phyloP scores from a whole-genome alignment of 495 filamentous ascomycete species.

The Penicillium manginii region DNA sequence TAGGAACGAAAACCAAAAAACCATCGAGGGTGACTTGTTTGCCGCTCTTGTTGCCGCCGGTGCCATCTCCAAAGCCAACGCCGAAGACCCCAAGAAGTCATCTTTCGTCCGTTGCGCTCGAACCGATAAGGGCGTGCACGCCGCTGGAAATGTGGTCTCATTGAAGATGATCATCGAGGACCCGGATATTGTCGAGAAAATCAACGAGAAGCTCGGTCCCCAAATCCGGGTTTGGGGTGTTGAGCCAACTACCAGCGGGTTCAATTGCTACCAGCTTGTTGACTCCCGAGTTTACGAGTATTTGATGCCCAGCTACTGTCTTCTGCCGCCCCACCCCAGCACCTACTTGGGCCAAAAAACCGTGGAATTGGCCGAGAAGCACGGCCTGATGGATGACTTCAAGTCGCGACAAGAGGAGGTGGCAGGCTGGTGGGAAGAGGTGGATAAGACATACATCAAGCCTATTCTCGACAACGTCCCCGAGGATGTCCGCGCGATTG shows the following conservation, averaged over 20 bases:
- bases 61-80: constrained; percentile 95
- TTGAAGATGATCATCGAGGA: constrained; percentile 96
- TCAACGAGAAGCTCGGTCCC: constrained; percentile 79
- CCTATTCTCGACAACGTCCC: constrained; percentile 67
- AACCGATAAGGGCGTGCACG: constrained; percentile 97
- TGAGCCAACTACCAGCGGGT: constrained; percentile 77
- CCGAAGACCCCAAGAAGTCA: constrained; percentile 94
- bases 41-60: constrained; percentile 85
- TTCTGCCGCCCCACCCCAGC: constrained; percentile 87
- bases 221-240: constrained; percentile 96
- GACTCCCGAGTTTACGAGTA: constrained; percentile 97
- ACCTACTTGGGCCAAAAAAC: constrained; percentile 82
- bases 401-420: constrained; percentile 74
- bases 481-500: constrained; percentile 44
- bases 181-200: constrained; percentile 79
- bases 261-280: constrained; percentile 90
- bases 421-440: constrained; percentile 75
- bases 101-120: constrained; percentile 90
- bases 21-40: constrained; percentile 97
- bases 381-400: constrained; percentile 69
- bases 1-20: constrained; percentile 70
- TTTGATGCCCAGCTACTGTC: constrained; percentile 86
- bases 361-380: constrained; percentile 69
- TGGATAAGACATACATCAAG: constrained; percentile 74
- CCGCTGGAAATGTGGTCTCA: constrained; percentile 93